A percentile compares a stretch with the other conserved stretches of the same genome.
Conservation (phyloP, 1,139 yeast species). For the Suhomyces maxii region DNA sequence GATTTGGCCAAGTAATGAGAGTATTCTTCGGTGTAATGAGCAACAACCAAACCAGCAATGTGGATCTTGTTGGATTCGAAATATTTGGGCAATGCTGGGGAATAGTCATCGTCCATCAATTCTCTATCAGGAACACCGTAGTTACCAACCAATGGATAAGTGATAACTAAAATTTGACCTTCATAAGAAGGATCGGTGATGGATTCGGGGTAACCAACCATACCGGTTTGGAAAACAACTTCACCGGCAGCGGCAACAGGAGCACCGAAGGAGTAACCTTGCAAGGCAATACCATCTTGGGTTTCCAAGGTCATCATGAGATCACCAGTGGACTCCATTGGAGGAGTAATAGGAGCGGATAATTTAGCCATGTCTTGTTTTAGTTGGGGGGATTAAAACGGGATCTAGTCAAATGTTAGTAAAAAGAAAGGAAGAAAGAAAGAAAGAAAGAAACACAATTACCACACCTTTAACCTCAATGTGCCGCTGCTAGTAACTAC, state of each 20-base stretch:
- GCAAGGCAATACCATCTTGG: constrained; percentile 83
- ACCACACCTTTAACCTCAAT: background rate
- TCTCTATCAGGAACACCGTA: constrained; percentile 97
- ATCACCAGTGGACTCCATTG: constrained; percentile 79
- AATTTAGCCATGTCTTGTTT: constrained; percentile 22
- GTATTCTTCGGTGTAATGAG: constrained; percentile 94
- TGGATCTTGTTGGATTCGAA: constrained; percentile 92
- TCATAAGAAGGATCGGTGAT: constrained; percentile 98
- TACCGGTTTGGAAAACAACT: constrained; percentile 98
- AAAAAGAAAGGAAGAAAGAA: background rate
- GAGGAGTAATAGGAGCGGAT: constrained; percentile 83
- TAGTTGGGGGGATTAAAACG: constrained; percentile 2
- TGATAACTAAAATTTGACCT: constrained; percentile 95
- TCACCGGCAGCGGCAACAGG: constrained; percentile 90
- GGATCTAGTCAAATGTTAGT: constrained; percentile 1
- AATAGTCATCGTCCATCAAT: constrained; percentile 66
- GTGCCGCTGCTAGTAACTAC: background rate
- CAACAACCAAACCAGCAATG: constrained; percentile 95
- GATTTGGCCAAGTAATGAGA: constrained; percentile 93
- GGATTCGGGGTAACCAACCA: constrained; percentile 99
- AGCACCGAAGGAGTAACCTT: constrained; percentile 99
- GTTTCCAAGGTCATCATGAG: constrained; percentile 87
- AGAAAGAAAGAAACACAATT: background rate
- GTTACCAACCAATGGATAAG: constrained; percentile 96
- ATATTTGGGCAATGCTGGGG: constrained; percentile 80